A percentile compares a stretch with the other conserved stretches of the same genome.
Evolutionary conservation across 202 grass and related monocot genomes (phyloP).

Genomic region (Dendrocalamus latiflorus): DNA sequence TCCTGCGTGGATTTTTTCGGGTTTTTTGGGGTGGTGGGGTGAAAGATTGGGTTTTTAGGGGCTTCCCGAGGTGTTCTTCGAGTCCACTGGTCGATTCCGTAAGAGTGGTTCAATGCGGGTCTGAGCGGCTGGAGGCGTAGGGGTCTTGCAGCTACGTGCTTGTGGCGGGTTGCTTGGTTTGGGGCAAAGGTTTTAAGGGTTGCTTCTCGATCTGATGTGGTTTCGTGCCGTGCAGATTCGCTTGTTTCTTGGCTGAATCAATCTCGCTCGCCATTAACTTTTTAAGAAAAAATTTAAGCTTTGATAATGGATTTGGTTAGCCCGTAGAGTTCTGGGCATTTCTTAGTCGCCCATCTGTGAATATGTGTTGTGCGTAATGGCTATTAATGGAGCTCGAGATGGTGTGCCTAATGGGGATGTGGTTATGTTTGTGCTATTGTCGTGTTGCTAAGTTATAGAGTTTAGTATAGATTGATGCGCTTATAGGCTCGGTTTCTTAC

Average conservation of each 20-base stretch:
- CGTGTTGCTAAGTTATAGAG: neutral
- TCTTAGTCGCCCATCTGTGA: neutral
- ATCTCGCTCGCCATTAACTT: neutral
- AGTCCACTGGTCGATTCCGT: neutral
- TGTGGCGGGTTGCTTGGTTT: neutral
- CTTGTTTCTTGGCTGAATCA: neutral
- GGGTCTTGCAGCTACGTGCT: slow-evolving; percentile 7
- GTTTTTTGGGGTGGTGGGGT: neutral
- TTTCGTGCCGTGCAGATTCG: neutral
- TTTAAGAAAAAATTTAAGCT: neutral
- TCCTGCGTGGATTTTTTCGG: neutral
- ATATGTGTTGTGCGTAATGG: neutral
- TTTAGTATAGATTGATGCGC: neutral
- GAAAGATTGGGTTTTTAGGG: slow-evolving; percentile 9
- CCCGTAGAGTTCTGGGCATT: slow-evolving; percentile 18
- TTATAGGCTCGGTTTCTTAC: neutral
- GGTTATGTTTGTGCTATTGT: no score
- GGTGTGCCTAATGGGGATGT: neutral
- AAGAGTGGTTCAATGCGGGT: neutral
- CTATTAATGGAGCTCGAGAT: neutral
- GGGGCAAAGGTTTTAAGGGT: neutral
- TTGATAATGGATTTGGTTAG: neutral
- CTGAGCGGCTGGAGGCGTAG: neutral
- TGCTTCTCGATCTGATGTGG: slow-evolving; percentile 22
- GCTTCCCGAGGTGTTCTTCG: neutral